phyloP scores from a whole-genome alignment of 2,329 filamentous ascomycete genomes.

The Sordariomycetes sp. region DNA sequence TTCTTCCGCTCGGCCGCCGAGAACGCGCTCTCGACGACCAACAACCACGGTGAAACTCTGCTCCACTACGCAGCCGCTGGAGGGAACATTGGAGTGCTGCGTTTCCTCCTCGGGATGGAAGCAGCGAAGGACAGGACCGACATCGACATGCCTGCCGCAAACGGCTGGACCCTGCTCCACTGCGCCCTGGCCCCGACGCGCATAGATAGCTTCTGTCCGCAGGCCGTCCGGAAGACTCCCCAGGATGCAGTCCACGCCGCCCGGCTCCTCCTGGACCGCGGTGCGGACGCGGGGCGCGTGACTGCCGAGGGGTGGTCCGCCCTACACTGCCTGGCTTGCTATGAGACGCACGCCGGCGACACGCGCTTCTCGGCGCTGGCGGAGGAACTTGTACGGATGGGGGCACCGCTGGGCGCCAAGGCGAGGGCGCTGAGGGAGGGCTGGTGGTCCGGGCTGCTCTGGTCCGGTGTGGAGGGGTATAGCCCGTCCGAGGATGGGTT shows the following conservation, averaged over 20 bases:
- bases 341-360: too few relatives aligned
- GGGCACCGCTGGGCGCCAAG: too few relatives aligned
- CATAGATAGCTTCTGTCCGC: neutral
- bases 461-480: too few relatives aligned
- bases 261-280: conserved; percentile 12
- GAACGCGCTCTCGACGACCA: too few relatives aligned
- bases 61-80: conserved; percentile 11
- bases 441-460: too few relatives aligned
- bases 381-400: too few relatives aligned
- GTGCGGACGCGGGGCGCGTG: conserved; percentile 9
- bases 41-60: conserved; percentile 11
- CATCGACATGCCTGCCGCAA: conserved; percentile 9
- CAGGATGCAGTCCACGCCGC: conserved; percentile 6
- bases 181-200: conserved; percentile 13
- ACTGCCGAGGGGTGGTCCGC: conserved; percentile 16
- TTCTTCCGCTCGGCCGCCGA: too few relatives aligned
- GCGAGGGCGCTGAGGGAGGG: too few relatives aligned
- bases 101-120: neutral
- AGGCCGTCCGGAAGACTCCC: neutral
- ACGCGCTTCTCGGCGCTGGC: too few relatives aligned
- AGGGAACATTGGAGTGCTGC: conserved; percentile 8
- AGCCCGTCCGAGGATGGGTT: too few relatives aligned
- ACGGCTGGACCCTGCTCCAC: conserved; percentile 18
- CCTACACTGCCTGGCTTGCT: too few relatives aligned
- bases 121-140: conserved; percentile 8